Conservation (phyloP, 208 protist species). For the Naegleria lovaniensis region DNA sequence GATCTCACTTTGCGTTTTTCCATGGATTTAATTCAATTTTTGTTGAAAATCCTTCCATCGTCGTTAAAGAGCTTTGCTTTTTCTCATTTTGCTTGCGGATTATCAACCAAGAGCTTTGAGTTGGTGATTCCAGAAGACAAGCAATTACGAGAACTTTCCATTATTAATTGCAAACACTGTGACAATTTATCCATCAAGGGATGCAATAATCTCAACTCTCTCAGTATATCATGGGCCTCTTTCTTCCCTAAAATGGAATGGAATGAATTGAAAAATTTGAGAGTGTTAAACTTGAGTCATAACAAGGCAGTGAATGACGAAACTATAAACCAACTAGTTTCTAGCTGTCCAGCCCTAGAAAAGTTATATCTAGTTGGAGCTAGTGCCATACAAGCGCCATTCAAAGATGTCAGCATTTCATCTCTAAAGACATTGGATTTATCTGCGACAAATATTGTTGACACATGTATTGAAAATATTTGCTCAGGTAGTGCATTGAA, state of each 20-base stretch:
- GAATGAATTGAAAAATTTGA: not conserved
- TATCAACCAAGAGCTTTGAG: not conserved
- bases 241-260: not conserved
- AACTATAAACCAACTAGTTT: not conserved
- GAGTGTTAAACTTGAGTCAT: not conserved
- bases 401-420: not conserved
- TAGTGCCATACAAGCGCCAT: not conserved
- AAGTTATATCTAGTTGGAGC: not conserved
- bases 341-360: not conserved
- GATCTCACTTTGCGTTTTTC: not conserved
- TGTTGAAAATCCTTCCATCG: not conserved
- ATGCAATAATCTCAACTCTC: not conserved
- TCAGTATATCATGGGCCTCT: not conserved
- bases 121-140: not conserved
- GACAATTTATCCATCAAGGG: not conserved
- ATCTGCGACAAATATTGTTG: not conserved
- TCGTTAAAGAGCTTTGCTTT: not conserved
- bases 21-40: not conserved
- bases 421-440: not conserved
- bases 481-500: not conserved
- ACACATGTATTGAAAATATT: not conserved
- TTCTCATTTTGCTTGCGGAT: not conserved
- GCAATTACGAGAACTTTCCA: not conserved
- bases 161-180: not conserved
- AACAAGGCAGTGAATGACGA: not conserved